Evolutionary conservation across 306 rosid species (phyloP).

Genomic region (barrel medic (Medicago truncatula)): MtrunA17r5.0-ANR NC_053042.1:29965501-29966000

Average conservation of each 20-base stretch:
- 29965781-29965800: constrained; percentile 34
- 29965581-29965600: constrained; percentile 66
- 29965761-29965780: constrained; percentile 62
- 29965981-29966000: too few species aligned
- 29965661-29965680: constrained; percentile 81
- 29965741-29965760: constrained; percentile 51
- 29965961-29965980: too few species aligned
- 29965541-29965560: neutral
- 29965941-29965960: too few species aligned
- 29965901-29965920: too few species aligned
- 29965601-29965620: constrained; percentile 67
- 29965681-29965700: constrained; percentile 61
- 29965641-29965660: constrained; percentile 91
- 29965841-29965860: neutral
- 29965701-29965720: constrained; percentile 53
- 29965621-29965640: constrained; percentile 84
- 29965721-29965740: constrained; percentile 61
- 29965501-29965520: constrained; percentile 65
- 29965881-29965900: too few species aligned
- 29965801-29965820: neutral
- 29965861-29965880: neutral
- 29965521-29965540: constrained; percentile 40
- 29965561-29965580: constrained; percentile 37
- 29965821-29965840: neutral
- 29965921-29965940: too few species aligned